Evolutionary conservation across 2,329 filamentous ascomycete species (phyloP).

Genomic region (Talaromyces piceae): DNA sequence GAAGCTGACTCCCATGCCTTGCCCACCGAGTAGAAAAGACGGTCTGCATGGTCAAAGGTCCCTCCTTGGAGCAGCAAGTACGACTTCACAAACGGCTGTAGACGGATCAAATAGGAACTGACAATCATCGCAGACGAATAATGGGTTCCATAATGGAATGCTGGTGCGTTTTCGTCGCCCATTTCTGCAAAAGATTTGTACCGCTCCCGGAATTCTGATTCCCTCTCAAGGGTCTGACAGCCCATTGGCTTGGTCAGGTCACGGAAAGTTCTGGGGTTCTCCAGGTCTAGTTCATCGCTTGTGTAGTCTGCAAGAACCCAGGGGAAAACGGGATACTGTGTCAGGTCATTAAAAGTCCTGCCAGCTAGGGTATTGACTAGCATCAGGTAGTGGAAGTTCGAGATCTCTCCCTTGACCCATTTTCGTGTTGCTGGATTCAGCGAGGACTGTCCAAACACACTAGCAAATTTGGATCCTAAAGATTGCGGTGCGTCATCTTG

Average conservation of each 20-base stretch:
- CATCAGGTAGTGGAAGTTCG: conserved; percentile 99
- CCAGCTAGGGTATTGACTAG: conserved; percentile 96
- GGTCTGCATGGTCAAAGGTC: conserved; percentile 89
- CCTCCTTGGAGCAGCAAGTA: conserved; percentile 93
- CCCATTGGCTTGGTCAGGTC: conserved; percentile 96
- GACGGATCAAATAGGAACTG: conserved; percentile 85
- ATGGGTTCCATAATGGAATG: conserved; percentile 97
- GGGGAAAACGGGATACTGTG: conserved; percentile 95
- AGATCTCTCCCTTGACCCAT: conserved; percentile 92
- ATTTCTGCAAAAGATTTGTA: conserved; percentile 88
- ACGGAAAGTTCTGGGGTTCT: conserved; percentile 75
- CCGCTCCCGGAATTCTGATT: conserved; percentile 71
- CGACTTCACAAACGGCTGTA: conserved; percentile 94
- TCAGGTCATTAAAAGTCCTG: conserved; percentile 93
- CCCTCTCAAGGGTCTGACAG: conserved; percentile 69
- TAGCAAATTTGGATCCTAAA: conserved; percentile 83
- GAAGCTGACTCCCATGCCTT: conserved; percentile 90
- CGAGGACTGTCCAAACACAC: conserved; percentile 76
- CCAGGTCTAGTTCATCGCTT: conserved; percentile 82
- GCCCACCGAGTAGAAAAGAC: conserved; percentile 87
- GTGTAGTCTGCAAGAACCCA: conserved; percentile 97
- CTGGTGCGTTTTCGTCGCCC: conserved; percentile 63
- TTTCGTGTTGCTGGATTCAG: conserved; percentile 78
- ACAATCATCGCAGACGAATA: conserved; percentile 99
- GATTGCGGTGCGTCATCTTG: conserved; percentile 56